Evolutionary conservation across 768 basidiomycete genomes (phyloP).

Genomic region (Chalciporus piperatus): DNA sequence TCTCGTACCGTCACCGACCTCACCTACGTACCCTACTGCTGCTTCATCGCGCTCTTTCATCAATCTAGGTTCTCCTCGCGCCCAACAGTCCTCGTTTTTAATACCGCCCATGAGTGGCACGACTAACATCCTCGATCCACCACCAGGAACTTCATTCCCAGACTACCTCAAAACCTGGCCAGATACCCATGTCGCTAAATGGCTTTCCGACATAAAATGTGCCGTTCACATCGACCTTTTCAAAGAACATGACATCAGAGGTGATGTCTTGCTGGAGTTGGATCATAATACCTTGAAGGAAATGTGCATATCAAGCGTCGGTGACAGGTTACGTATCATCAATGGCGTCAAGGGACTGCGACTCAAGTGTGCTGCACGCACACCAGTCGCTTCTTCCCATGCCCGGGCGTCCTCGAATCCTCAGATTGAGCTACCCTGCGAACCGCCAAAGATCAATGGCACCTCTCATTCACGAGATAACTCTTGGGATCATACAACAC

Average conservation of each 20-base stretch:
- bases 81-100: constrained; percentile 42
- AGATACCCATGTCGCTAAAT: constrained; percentile 67
- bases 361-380: constrained; percentile 44
- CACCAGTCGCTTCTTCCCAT: background rate
- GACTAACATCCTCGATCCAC: constrained; percentile 48
- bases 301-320: constrained; percentile 86
- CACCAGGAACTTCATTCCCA: constrained; percentile 52
- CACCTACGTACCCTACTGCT: constrained; percentile 40
- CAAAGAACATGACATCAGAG: constrained; percentile 84
- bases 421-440: constrained; percentile 4
- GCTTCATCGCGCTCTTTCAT: constrained; percentile 39
- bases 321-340: constrained; percentile 85
- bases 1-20: constrained; percentile 37
- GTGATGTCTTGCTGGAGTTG: constrained; percentile 87
- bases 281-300: constrained; percentile 87
- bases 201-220: constrained; percentile 80
- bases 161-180: constrained; percentile 72
- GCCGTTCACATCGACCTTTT: constrained; percentile 66
- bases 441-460: constrained; percentile 8
- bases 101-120: constrained; percentile 36
- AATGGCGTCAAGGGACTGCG: constrained; percentile 81
- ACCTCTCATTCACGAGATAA: constrained; percentile 20
- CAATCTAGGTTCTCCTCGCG: constrained; percentile 31
- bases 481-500: constrained; percentile 17
- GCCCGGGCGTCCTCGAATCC: background rate